phyloP scores from a whole-genome alignment of 768 basidiomycete species.

The Suillus hirtellus region DNA sequence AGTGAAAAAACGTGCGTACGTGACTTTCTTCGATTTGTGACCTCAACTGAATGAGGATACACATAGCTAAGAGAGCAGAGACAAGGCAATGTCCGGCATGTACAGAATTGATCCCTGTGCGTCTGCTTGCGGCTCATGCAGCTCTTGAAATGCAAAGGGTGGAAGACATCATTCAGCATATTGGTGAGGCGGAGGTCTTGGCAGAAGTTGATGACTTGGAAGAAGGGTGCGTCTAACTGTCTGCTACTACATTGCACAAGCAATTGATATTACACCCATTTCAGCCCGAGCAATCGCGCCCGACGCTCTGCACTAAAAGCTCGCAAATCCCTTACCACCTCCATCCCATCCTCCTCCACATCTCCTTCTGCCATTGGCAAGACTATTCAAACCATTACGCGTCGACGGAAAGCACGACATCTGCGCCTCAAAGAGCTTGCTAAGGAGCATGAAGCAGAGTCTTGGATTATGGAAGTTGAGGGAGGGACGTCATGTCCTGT shows the following conservation, averaged over 20 bases:
- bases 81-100: conserved; percentile 77
- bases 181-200: conserved; percentile 61
- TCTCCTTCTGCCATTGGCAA: conserved; percentile 44
- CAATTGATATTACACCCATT: conserved; percentile 35
- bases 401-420: conserved; percentile 68
- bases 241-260: conserved; percentile 25
- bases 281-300: conserved; percentile 21
- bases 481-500: conserved; percentile 66
- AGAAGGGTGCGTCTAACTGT: conserved; percentile 47
- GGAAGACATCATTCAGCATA: conserved; percentile 60
- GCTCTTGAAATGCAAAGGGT: conserved; percentile 69
- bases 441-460: conserved; percentile 56
- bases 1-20: conserved; percentile 51
- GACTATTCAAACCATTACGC: conserved; percentile 61
- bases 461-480: conserved; percentile 28
- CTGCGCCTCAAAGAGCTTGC: conserved; percentile 66
- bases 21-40: neutral
- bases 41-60: neutral
- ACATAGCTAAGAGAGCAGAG: conserved; percentile 68
- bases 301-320: conserved; percentile 49
- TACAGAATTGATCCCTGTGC: conserved; percentile 67
- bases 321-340: conserved; percentile 37
- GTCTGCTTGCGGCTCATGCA: conserved; percentile 65
- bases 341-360: conserved; percentile 25
- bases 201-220: conserved; percentile 49